Conservation (phyloP, 768 basidiomycete genomes). For the Macrocybe gigantea region DNA sequence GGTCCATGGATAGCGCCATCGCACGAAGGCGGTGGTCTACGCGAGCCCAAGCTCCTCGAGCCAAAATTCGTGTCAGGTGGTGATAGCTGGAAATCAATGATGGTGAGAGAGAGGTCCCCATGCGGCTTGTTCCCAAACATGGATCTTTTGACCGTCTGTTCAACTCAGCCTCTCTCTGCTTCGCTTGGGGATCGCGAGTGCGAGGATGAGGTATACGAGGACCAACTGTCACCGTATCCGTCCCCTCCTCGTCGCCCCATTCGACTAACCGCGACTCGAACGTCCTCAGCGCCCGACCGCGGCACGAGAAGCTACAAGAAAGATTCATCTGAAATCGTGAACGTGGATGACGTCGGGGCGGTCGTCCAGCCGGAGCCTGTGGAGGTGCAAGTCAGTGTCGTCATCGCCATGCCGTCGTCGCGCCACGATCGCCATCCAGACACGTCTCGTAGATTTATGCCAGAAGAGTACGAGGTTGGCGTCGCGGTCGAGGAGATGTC, state of each 20-base stretch:
- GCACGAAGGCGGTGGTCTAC: not conserved
- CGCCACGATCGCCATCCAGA: too few species aligned
- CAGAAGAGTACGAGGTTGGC: constrained; percentile 1
- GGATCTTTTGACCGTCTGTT: too few species aligned
- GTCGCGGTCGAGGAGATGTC: not conserved
- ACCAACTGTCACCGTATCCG: not conserved
- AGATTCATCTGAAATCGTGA: not conserved
- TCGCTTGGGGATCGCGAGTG: not conserved
- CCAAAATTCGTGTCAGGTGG: constrained; percentile 7
- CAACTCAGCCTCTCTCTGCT: constrained; percentile 10
- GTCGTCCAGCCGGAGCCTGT: constrained; percentile 14
- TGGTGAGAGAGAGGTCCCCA: constrained; percentile 5
- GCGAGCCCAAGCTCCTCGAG: constrained; percentile 12
- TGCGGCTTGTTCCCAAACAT: not conserved
- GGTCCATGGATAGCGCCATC: constrained; percentile 3
- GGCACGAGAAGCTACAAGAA: not conserved
- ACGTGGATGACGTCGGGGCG: not conserved
- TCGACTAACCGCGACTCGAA: constrained; percentile 8
- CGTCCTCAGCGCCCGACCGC: not conserved
- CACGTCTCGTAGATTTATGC: too few species aligned
- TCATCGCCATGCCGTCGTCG: constrained; percentile 41
- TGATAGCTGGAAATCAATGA: constrained; percentile 6
- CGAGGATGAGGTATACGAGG: not conserved
- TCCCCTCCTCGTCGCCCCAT: constrained; percentile 1
- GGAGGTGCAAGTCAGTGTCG: constrained; percentile 31